Conservation (phyloP, 2,329 filamentous ascomycete genomes). For the Pseudocercospora musae region DNA sequence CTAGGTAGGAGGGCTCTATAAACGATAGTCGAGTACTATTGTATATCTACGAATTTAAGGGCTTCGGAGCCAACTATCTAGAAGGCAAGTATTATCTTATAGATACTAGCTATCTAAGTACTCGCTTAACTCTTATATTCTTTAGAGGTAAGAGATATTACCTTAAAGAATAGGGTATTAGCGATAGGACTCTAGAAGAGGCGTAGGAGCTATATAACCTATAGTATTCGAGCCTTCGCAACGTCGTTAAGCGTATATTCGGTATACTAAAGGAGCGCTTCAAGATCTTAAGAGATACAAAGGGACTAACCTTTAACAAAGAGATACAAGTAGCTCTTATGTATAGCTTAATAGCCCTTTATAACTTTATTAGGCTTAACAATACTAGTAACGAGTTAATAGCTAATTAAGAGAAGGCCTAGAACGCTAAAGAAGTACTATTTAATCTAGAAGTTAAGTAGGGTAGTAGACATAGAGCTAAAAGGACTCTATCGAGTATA, state of each 20-base stretch:
- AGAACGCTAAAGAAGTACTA: not conserved
- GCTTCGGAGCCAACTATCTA: not conserved
- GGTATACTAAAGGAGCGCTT: not conserved
- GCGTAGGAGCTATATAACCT: not conserved
- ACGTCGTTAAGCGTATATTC: not conserved
- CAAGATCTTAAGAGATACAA: not conserved
- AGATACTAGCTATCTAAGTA: too few species aligned
- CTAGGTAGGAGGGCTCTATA: slow-evolving; percentile 3
- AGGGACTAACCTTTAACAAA: not conserved
- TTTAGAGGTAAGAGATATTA: not conserved
- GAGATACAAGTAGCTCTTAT: not conserved
- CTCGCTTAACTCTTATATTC: not conserved
- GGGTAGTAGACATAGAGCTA: not conserved
- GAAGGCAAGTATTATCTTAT: not conserved
- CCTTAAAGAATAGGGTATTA: not conserved
- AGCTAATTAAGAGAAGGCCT: not conserved
- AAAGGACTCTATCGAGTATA: not conserved
- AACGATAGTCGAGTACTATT: not conserved
- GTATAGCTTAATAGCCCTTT: not conserved
- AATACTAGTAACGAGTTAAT: not conserved
- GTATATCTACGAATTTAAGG: not conserved
- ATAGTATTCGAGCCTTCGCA: not conserved
- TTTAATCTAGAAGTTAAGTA: not conserved
- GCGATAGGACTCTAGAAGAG: not conserved
- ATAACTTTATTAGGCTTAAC: not conserved